Evolutionary conservation across 78 protist genomes (phyloP).

Genomic region (Chrysochromulina tobinii): DNA sequence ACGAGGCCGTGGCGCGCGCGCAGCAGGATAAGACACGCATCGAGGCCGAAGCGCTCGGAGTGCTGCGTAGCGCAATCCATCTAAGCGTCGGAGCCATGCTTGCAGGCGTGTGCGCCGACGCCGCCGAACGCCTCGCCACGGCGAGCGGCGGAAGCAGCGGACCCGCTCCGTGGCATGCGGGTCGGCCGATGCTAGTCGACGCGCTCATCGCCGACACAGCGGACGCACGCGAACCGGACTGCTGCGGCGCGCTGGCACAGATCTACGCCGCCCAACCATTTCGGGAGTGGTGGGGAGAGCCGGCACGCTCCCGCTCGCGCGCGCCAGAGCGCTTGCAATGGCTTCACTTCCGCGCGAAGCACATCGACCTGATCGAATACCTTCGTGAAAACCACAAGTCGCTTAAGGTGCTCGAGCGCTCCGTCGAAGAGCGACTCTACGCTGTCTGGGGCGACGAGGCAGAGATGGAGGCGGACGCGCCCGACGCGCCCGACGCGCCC

Average conservation of each 20-base stretch:
- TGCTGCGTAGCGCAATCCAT: background rate
- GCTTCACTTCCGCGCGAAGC: background rate
- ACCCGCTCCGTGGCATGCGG: too few species aligned
- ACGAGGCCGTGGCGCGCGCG: background rate
- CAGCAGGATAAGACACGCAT: too few species aligned
- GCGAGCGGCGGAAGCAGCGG: background rate
- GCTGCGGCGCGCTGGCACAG: too few species aligned
- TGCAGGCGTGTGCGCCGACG: background rate
- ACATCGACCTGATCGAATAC: background rate
- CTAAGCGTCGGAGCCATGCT: background rate
- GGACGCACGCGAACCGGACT: too few species aligned
- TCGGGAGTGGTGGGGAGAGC: background rate
- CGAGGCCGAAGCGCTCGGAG: background rate
- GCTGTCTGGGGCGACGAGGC: background rate
- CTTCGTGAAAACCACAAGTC: background rate
- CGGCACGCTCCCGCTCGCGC: background rate
- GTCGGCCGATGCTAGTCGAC: too few species aligned
- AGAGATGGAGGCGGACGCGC: too few species aligned
- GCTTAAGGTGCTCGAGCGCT: background rate
- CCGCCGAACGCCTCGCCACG: background rate
- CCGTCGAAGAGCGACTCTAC: background rate
- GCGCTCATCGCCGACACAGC: too few species aligned
- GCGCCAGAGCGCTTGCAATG: constrained; percentile 4
- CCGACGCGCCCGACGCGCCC: too few species aligned
- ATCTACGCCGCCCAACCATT: background rate